Evolutionary conservation across 2,329 filamentous ascomycete species (phyloP).

Genomic region (Alternaria sp.): DNA sequence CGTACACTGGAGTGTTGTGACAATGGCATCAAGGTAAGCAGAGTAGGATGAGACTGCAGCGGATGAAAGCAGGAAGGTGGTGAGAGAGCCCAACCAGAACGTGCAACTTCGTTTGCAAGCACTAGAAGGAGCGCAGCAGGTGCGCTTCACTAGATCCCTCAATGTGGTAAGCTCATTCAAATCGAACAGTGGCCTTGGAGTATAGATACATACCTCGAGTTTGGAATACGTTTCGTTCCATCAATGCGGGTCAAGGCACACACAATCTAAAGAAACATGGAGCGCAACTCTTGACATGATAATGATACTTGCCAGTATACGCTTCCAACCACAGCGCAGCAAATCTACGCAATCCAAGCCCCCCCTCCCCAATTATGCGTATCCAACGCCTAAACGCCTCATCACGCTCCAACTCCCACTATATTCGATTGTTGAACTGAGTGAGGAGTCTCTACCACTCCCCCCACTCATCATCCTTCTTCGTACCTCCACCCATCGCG

Average conservation of each 20-base stretch:
- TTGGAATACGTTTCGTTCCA: not conserved
- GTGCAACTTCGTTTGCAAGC: not conserved
- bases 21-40: not conserved
- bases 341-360: not conserved
- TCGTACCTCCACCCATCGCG: constrained; percentile 43
- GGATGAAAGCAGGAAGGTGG: not conserved
- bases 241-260: not conserved
- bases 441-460: constrained; percentile 56
- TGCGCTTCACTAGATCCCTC: not conserved
- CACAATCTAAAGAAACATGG: not conserved
- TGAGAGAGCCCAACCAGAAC: not conserved
- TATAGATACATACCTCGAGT: not conserved
- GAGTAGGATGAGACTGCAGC: not conserved
- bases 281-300: not conserved
- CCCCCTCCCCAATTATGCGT: not conserved
- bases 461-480: constrained; percentile 66
- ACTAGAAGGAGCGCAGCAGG: not conserved
- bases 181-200: not conserved
- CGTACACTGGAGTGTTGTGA: not conserved
- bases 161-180: not conserved
- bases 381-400: constrained; percentile 17
- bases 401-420: not conserved
- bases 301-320: not conserved
- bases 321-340: constrained; percentile 6
- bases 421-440: not conserved